Conservation (phyloP, 192 early-diverging fungal species). For the Allomyces javanicus region DNA sequence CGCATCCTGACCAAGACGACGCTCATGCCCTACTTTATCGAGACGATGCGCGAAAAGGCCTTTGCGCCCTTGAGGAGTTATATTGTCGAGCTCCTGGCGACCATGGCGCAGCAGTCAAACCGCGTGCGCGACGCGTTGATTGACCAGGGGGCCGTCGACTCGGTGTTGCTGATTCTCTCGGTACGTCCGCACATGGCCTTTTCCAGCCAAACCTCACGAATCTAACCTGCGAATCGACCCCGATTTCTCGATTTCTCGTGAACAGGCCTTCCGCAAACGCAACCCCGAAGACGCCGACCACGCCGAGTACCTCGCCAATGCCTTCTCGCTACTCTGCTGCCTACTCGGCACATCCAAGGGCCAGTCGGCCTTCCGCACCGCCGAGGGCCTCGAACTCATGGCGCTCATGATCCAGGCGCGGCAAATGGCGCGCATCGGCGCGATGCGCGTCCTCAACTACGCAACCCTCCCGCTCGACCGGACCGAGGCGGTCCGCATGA, state of each 20-base stretch:
- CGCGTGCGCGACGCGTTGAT: conserved; percentile 19
- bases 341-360: conserved; percentile 41
- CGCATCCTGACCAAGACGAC: conserved; percentile 37
- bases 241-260: not conserved
- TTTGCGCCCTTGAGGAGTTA: conserved; percentile 77
- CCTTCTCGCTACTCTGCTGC: conserved; percentile 64
- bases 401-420: conserved; percentile 74
- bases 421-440: conserved; percentile 54
- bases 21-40: conserved; percentile 55
- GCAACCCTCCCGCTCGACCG: conserved; percentile 27
- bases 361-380: conserved; percentile 54
- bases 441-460: conserved; percentile 73
- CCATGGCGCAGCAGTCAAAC: conserved; percentile 51
- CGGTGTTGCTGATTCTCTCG: conserved; percentile 44
- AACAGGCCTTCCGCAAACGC: conserved; percentile 30
- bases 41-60: conserved; percentile 32
- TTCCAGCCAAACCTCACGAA: not conserved
- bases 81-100: conserved; percentile 64
- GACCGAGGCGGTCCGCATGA: conserved; percentile 15
- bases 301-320: conserved; percentile 78
- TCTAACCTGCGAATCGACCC: not conserved
- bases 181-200: conserved; percentile 6
- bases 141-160: conserved; percentile 38
- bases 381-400: conserved; percentile 83
- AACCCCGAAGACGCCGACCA: conserved; percentile 73